Evolutionary conservation across 345 rosid species (phyloP), one percentile per base, ranked within the genome.

Genomic region (Excoecaria cochinchinensis): DNA sequence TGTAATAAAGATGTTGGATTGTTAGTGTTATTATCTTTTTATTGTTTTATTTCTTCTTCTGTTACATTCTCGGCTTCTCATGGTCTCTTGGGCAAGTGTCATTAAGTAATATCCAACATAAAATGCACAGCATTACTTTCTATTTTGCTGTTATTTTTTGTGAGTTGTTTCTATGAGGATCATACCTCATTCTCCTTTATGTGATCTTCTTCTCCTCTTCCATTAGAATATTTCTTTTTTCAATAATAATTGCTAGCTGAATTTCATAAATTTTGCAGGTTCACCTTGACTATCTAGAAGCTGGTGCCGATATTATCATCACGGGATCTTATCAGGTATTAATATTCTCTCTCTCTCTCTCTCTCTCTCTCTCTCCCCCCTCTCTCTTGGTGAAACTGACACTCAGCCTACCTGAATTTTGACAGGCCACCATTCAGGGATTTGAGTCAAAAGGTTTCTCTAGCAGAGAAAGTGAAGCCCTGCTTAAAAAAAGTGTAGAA

Each of bases 211-310:
- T 56, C 12, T 8, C n/a, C 8, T 17, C 60, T 62, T 5, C 46
- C 19, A 19, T 5, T 62, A 6, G 10, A 0, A 19, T 17, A 17
- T 55, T 19, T 55, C 11, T n/a, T 19, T 19, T 56, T 56, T 56
- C 9, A n/a, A 6, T 52, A 14, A 15, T 7, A 56, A 22, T 56
- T 57, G 13, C 78, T 74, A 73, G 73, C 74, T 77, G 73, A 51
- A 15, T 75, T 74, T 42, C 8, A 66, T 76, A 56, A 31, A 71
- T 48, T 81, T 74, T 51, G 72, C 86, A 91, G 97, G 94, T 88
- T 62, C 94, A 90, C 86, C 88, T 90, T 39, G 89, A 90, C 78
- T 91, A 90, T 84, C 94, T 91, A 31, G 92, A 91, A 90, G 90
- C 94, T 79, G 97, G 94, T 76, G 94, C 97, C 65, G 97, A 91